Base-by-base conservation (phyloP, 163 green algal species). In the Volvox carteri region DNA sequence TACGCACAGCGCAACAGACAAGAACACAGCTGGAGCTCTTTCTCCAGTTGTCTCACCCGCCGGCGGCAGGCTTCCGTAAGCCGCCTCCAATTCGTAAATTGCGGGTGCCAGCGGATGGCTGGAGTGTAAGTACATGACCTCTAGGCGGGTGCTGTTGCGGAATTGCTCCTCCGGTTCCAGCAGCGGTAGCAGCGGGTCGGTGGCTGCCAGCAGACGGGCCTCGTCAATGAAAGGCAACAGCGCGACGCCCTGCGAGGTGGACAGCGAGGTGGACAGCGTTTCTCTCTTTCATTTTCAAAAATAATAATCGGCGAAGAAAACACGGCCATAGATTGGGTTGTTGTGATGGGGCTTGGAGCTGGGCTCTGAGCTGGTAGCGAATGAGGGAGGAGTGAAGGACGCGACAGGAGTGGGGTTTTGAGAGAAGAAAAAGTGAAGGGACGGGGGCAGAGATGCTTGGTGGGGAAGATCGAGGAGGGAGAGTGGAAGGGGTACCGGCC, bases 221-320 rank as follows among this genome's bases (percentile, higher is more conserved):
- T 99, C 96, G 54, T 99, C 97, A 60, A 99, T 99, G 93, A 99
- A 99, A 6, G 98, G 98, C 76, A 99, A 95, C 92, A 99, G 93
- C 35, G 95, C 97, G 44, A 99, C 96, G 30, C 94, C 98, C 95
- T 97, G 91, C 11, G 74, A 41, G 28, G n/a, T n/a, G n/a, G n/a
- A n/a, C n/a, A n/a, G n/a, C n/a, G n/a, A n/a, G n/a, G n/a, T n/a
- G n/a, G n/a, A n/a, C n/a, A n/a, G n/a, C n/a, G n/a, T n/a, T n/a
- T n/a, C n/a, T n/a, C n/a, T n/a, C n/a, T n/a, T n/a, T n/a, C n/a
- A n/a, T n/a, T n/a, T n/a, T n/a, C n/a, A n/a, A n/a, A n/a, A n/a
- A n/a, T n/a, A n/a, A n/a, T n/a, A n/a, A n/a, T n/a, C n/a, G n/a
- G n/a, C n/a, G n/a, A n/a, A n/a, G n/a, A n/a, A n/a, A n/a, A n/a